Evolutionary conservation across 2,329 filamentous ascomycete genomes (phyloP).

Genomic region (Aspergillus proliferans): DNA sequence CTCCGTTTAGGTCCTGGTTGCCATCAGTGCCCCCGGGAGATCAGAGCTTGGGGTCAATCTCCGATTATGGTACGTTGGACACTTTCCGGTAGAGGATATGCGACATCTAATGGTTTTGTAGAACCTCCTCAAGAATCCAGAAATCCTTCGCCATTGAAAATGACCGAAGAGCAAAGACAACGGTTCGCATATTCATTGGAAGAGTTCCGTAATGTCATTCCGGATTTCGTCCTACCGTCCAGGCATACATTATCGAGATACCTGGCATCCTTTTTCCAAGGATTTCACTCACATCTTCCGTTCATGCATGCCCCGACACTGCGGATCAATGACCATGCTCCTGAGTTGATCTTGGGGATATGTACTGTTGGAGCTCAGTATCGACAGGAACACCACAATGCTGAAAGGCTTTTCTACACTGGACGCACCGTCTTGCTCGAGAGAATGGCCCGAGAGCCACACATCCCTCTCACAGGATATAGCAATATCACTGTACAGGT

Average conservation of each 20-base stretch:
- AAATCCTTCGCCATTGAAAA: slow-evolving; percentile 17
- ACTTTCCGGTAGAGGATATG: not conserved
- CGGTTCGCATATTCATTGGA: slow-evolving; percentile 26
- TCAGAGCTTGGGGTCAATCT: slow-evolving; percentile 26
- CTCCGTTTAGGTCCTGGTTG: slow-evolving; percentile 29
- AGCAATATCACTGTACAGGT: slow-evolving; percentile 5
- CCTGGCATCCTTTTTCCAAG: slow-evolving; percentile 62
- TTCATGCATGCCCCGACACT: slow-evolving; percentile 65
- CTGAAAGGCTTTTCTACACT: slow-evolving; percentile 45
- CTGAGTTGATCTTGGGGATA: slow-evolving; percentile 62
- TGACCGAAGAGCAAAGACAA: slow-evolving; percentile 25
- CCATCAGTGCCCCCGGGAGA: slow-evolving; percentile 27
- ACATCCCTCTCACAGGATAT: slow-evolving; percentile 6
- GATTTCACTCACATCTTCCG: slow-evolving; percentile 56
- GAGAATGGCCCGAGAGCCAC: slow-evolving; percentile 39
- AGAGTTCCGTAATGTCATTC: slow-evolving; percentile 25
- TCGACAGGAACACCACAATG: slow-evolving; percentile 41
- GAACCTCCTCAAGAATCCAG: slow-evolving; percentile 22
- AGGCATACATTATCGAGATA: slow-evolving; percentile 63
- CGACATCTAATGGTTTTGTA: not conserved
- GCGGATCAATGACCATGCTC: slow-evolving; percentile 56
- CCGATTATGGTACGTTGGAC: slow-evolving; percentile 21
- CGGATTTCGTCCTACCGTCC: slow-evolving; percentile 59
- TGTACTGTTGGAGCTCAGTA: slow-evolving; percentile 53
- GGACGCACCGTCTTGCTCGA: slow-evolving; percentile 59